Percentiles rank a stretch among this genome's conserved stretches.
Evolutionary conservation across 495 filamentous ascomycete genomes (phyloP).

Genomic region (Aspergillus indologenus): DNA sequence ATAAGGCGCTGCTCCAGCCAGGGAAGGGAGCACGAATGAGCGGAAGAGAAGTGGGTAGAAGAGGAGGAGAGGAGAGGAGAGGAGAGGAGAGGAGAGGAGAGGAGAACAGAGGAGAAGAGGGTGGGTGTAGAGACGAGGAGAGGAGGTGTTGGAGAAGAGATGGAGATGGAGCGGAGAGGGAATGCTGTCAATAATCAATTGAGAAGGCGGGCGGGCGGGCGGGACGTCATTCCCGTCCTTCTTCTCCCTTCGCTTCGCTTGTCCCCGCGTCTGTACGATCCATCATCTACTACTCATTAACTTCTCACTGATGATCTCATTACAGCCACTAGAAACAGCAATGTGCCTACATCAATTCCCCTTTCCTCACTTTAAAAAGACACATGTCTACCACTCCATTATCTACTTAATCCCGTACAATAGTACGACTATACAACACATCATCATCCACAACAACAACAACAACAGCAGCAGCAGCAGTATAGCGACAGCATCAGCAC

Average conservation of each 20-base stretch:
- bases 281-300: no score
- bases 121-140: slow-evolving; percentile 5
- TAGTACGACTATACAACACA: not conserved
- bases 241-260: not conserved
- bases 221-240: slow-evolving; percentile 1
- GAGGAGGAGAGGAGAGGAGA: slow-evolving; percentile 6
- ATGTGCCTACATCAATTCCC: no score
- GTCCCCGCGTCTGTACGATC: not conserved
- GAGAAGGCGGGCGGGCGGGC: not conserved
- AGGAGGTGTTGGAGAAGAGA: slow-evolving; percentile 10
- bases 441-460: not conserved
- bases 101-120: not conserved
- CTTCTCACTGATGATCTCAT: no score
- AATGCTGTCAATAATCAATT: not conserved
- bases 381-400: not conserved
- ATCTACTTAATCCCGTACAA: not conserved
- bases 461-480: not conserved
- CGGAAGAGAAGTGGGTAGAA: not conserved
- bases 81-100: slow-evolving; percentile 8
- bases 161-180: slow-evolving; percentile 9
- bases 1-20: not conserved
- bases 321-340: no score
- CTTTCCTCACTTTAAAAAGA: not conserved
- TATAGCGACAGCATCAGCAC: no score
- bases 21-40: not conserved